Percentiles rank a stretch among this genome's conserved stretches.
Conservation (phyloP, 1,284 basidiomycete genomes). For the Cutaneotrichosporon dermatis region DNA sequence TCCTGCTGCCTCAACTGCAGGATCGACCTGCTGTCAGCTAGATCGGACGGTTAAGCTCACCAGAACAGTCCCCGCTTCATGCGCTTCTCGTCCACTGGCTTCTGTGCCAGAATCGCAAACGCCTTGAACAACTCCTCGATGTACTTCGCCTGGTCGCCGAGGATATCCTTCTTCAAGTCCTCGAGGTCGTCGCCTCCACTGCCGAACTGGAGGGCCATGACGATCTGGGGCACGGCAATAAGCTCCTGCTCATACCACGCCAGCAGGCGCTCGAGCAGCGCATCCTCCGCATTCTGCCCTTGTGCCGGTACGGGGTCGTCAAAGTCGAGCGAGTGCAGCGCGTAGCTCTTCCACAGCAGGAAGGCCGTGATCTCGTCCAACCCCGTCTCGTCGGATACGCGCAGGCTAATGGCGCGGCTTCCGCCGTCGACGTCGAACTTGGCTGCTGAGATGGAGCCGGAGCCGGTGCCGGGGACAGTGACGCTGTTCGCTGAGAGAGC, state of each 20-base stretch:
- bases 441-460: conserved; percentile 12
- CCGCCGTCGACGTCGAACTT: conserved; percentile 27
- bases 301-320: conserved; percentile 13
- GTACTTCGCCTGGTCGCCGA: conserved; percentile 30
- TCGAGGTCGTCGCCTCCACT: conserved; percentile 23
- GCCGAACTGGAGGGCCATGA: conserved; percentile 21
- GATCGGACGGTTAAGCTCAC: conserved; percentile 16
- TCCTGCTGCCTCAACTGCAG: conserved; percentile 40
- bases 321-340: conserved; percentile 24
- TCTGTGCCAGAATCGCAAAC: conserved; percentile 36
- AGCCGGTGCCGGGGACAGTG: no score
- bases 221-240: conserved; percentile 33
- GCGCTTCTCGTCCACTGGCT: conserved; percentile 18
- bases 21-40: conserved; percentile 27
- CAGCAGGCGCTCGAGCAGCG: conserved; percentile 26
- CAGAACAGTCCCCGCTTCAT: conserved; percentile 28
- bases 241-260: conserved; percentile 38
- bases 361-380: conserved; percentile 30
- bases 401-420: conserved; percentile 20
- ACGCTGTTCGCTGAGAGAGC: conserved; percentile 16
- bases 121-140: conserved; percentile 38
- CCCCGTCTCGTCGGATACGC: conserved; percentile 22
- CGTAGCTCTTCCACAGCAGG: conserved; percentile 31
- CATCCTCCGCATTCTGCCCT: conserved; percentile 24
- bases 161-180: conserved; percentile 22